Evolutionary conservation across 208 protist genomes (phyloP), one percentile per base, ranked within the genome.

Genomic region (Sergeia podlipaevii): DNA sequence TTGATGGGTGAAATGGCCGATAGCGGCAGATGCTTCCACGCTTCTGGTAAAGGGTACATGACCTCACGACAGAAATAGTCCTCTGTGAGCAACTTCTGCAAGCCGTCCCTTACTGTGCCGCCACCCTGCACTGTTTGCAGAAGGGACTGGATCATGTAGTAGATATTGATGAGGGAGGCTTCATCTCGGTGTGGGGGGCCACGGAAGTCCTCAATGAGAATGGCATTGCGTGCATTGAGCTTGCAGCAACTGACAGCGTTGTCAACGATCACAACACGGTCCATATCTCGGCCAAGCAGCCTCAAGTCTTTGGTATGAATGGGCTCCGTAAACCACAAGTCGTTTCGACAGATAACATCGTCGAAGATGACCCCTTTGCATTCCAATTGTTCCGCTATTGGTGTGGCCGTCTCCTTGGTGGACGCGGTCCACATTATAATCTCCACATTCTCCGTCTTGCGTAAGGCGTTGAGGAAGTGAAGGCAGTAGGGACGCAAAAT

Each of bases 381-480:
- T 48, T 88, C 74, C 36, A 96, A 67, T 59, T 91, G 87, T 50
- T 85, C 59, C 50, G 95, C 81, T 47, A 97, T 89, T 7, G 76
- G 80, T 29, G 60, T 52, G 15, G 84, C 91, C 30, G 89, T 95
- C 48, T 89, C 84, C 57, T 93, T 87, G 20, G 89, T 97, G 6
- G 86, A 95, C 2, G 91, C 91, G 6, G 91, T 97, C 89, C 91
- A 97, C 48, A 97, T 54, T 17, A 97, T 85, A 64, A 97, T 84
- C 68, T 97, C 91, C 44, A 96, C 28, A 15, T 82, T 73, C 51
- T 75, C 73, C 77, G 87, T 91, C 65, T 93, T 76, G 0, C 75
- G 84, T 36, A 97, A 70, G 1, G 86, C 83, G 37, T 96, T 83
- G 17, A 96, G 66, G 39, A 96, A 69, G 49, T 93, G 86, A 26